Evolutionary conservation across 2,329 filamentous ascomycete species (phyloP), one percentile per base, ranked within the genome.

Genomic region (Knufia petricola): DNA sequence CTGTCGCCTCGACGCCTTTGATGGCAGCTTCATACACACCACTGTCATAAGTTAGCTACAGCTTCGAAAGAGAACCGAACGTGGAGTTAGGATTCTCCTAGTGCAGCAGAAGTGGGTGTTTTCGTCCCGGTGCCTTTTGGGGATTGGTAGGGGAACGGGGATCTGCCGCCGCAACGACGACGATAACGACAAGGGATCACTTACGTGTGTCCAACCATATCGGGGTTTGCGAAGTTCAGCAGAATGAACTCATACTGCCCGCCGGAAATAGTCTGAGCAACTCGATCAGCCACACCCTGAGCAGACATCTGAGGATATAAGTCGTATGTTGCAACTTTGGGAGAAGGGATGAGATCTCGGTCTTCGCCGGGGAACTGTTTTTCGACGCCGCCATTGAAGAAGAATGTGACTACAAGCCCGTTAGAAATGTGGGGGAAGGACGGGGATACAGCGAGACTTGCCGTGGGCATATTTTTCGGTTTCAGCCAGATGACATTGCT

Each of bases 391-490:
- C 92, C 92, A 72, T 98, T 98, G 82, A 96, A 96, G 79, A 96
- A 96, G 79, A 96, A 96, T 50, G 92, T 96, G 56, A 98, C n/a
- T n/a, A n/a, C n/a, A n/a, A n/a, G n/a, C n/a, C n/a, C n/a, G n/a
- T n/a, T n/a, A n/a, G n/a, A n/a, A n/a, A n/a, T n/a, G n/a, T n/a
- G n/a, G n/a, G n/a, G n/a, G n/a, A n/a, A n/a, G n/a, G n/a, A n/a
- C n/a, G n/a, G n/a, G n/a, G n/a, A n/a, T n/a, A n/a, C n/a, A n/a
- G n/a, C n/a, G n/a, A n/a, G n/a, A n/a, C n/a, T n/a, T n/a, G n/a
- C n/a, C 92, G 73, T 98, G 92, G 30, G 92, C 92, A 69, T 98
- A 98, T 76, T 98, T 98, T 70, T 98, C 92, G 1, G 92, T 98
- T 78, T 98, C 92, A 50, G 92, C 92, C 59, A 96, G 79, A 73